Evolutionary conservation across 352 stramenopile genomes (phyloP), one percentile per base, ranked within the genome.

Genomic region (Pythium dissotocum): DNA sequence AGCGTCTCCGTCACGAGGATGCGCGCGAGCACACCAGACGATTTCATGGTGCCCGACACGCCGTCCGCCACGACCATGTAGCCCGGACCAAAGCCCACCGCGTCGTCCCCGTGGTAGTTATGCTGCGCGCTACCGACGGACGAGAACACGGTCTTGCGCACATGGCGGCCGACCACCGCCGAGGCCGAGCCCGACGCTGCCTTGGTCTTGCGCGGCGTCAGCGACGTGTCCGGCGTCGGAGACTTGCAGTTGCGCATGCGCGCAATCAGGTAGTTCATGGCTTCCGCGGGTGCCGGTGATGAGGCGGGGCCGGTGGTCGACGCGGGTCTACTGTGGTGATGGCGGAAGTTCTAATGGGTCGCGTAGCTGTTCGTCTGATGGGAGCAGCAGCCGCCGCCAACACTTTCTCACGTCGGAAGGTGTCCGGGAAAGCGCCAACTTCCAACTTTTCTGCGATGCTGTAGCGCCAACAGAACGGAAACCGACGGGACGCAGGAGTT

Each of bases 51-150:
- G 40, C 88, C 87, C 2, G 88, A 95, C 26, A 96, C 88, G 56
- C 88, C 88, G 73, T 96, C 88, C 2, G 86, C 85, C 21, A 94
- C 80, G 24, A 94, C 87, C 87, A 96, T 94, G 75, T 91, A 96
- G 46, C 82, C 75, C 3, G 86, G 85, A 0, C 88, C 88, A 65
- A 90, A 96, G n/a, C 86, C 88, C 24, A 94, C 83, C 1, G 88
- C 88, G 61, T 96, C 88, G 72, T 96, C 88, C 40, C 87, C 88
- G 58, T 95, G 87, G 72, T 93, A 96, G 61, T 76, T 86, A 74
- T 94, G 83, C 54, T 80, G 76, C 8, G 88, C 86, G 54, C 79
- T 91, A 44, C 80, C 83, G 2, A 96, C 85, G 6, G 88, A 95
- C 62, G 80, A 65, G 65, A 96, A 95, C 67, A 85, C 89, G 58